Base-by-base conservation (phyloP, 2,329 filamentous ascomycete species). In the Fusarium kyushuense region DNA sequence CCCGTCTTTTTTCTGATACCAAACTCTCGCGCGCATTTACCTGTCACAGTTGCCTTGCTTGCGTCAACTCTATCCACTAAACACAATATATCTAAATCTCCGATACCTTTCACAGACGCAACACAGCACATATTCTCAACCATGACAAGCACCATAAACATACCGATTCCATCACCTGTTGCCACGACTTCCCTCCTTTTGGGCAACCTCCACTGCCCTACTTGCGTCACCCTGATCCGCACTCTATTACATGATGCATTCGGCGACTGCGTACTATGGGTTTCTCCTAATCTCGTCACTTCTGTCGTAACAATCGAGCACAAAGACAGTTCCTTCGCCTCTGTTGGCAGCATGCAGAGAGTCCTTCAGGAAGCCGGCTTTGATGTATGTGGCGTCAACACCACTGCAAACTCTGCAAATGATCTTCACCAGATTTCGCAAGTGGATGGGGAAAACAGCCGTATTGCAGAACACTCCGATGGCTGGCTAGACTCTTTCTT, bases 151-250 rank as follows among this genome's bases (percentile, higher is more conserved):
- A 47, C 29, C 45, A n/a, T 29, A 64, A 62, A 70, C 40, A 79
- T 79, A 72, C 52, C 74, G 25, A 58, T 75, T 42, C 55, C 71
- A 16, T 19, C 35, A 19, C 23, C 19, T 12, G 72, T 76, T 60
- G 76, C 82, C 60, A 86, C 83, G 14, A 90, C 87, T 3, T 89
- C 87, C 33, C 88, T 90, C 74, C 83, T 93, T 64, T 82, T 94
- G 70, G 87, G 85, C 65, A 93, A 94, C 77, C 83, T 94, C n/a
- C 91, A 94, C 79, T 93, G 91, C 79, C 89, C 90, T 16, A 91
- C 90, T 63, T 94, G 91, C 76, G 87, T 92, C 49, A 85, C 86
- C 35, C 83, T 85, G 69, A 92, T 94, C 74, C 84, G 88, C 73
- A 80, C 84, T 54, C 83, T 85, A 61, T 79, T 93, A 60, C 81